Evolutionary conservation across 305 asterid genomes (phyloP).

Genomic region (Solanum hybrid): DNA sequence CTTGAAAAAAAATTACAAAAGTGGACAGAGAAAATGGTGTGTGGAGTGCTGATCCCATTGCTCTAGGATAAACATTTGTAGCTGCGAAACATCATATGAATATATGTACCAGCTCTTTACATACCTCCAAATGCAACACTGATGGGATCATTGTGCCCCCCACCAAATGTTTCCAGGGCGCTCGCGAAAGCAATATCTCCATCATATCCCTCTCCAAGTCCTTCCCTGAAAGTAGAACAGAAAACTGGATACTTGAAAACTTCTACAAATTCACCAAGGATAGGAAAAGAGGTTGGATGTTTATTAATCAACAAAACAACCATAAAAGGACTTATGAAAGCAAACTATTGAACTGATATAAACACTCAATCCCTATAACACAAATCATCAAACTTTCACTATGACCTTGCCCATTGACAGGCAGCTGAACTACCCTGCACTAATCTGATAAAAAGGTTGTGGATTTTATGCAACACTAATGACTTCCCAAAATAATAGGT

Average conservation of each 20-base stretch:
- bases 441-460: neutral
- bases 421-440: neutral
- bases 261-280: neutral
- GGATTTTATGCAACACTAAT: neutral
- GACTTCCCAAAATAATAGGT: neutral
- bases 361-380: neutral
- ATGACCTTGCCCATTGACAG: neutral
- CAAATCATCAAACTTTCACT: neutral
- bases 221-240: slow-evolving; percentile 58
- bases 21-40: neutral
- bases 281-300: neutral
- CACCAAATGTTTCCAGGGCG: slow-evolving; percentile 91
- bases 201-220: slow-evolving; percentile 98
- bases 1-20: neutral
- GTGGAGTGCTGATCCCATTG: neutral
- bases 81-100: neutral
- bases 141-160: slow-evolving; percentile 98
- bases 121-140: slow-evolving; percentile 98
- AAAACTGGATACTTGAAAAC: slow-evolving; percentile 4
- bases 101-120: slow-evolving; percentile 11
- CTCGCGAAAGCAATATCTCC: slow-evolving; percentile 97
- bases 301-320: neutral
- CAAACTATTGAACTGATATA: neutral
- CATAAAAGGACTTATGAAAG: neutral
- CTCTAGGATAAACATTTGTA: neutral